phyloP scores from a whole-genome alignment of 2,329 filamentous ascomycete genomes.

The Fusarium incarnatum region DNA sequence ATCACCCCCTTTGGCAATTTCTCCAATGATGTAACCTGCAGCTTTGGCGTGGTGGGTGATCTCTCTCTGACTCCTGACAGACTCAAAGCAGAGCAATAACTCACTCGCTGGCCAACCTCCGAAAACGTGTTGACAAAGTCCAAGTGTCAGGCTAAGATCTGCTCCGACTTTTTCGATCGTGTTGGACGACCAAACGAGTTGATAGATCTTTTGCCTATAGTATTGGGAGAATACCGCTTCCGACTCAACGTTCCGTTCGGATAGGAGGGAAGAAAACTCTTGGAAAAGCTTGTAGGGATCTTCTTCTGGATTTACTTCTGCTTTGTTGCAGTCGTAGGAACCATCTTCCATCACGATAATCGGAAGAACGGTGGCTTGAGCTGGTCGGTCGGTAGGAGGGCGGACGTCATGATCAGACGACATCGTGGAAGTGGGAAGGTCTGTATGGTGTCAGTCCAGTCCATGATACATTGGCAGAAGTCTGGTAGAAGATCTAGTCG shows the following conservation, averaged over 20 bases:
- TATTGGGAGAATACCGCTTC: background rate
- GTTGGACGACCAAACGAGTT: background rate
- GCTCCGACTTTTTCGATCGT: background rate
- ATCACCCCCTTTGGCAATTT: conserved; percentile 3
- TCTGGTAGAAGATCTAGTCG: background rate
- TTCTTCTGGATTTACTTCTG: background rate
- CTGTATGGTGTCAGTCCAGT: background rate
- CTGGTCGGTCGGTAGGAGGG: background rate
- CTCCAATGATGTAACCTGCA: conserved; percentile 26
- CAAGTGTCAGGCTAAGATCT: background rate
- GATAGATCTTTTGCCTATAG: background rate
- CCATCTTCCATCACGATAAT: background rate
- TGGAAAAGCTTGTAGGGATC: background rate
- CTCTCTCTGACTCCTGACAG: conserved; percentile 1
- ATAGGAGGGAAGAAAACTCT: background rate
- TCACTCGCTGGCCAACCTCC: background rate
- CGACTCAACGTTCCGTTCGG: background rate
- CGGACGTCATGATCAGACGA: background rate
- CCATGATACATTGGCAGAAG: background rate
- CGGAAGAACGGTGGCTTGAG: background rate
- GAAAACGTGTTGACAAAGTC: background rate
- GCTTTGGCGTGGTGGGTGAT: conserved; percentile 34
- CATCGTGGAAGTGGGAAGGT: background rate
- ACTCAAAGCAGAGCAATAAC: background rate
- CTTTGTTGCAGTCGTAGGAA: background rate